phyloP scores from a whole-genome alignment of 1,139 yeast genomes.

The Scheffersomyces parashehatae region DNA sequence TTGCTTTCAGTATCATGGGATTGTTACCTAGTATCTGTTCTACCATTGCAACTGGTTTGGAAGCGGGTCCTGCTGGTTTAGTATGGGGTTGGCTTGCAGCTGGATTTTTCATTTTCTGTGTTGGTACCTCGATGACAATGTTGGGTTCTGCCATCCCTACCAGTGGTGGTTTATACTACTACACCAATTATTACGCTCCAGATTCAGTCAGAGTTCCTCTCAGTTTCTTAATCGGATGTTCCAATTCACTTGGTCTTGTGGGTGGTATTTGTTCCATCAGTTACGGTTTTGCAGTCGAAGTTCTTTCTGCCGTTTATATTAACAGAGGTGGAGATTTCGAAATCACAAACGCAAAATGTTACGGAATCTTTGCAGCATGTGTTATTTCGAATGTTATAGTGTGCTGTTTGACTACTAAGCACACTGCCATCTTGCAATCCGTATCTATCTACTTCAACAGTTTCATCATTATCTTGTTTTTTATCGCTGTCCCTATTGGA shows the following conservation, averaged over 20 bases:
- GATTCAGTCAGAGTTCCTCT: constrained; percentile 32
- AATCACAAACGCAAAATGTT: constrained; percentile 30
- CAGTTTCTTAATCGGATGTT: constrained; percentile 36
- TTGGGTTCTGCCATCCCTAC: constrained; percentile 72
- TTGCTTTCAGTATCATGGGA: constrained; percentile 57
- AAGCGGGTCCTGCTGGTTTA: constrained; percentile 58
- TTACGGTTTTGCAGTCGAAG: constrained; percentile 39
- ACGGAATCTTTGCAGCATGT: constrained; percentile 41
- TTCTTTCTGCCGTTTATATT: constrained; percentile 36
- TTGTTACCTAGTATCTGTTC: constrained; percentile 49
- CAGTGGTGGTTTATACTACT: constrained; percentile 52
- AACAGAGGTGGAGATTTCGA: constrained; percentile 31
- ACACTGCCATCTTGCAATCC: constrained; percentile 60
- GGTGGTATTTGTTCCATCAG: constrained; percentile 41
- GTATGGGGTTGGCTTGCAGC: constrained; percentile 76
- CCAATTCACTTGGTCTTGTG: constrained; percentile 37
- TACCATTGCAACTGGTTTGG: constrained; percentile 33
- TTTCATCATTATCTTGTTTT: constrained; percentile 54
- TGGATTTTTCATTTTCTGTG: constrained; percentile 55
- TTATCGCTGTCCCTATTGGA: constrained; percentile 68
- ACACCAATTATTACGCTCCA: constrained; percentile 46
- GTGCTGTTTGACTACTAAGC: constrained; percentile 32
- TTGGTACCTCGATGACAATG: constrained; percentile 66
- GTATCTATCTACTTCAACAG: constrained; percentile 58
- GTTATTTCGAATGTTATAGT: constrained; percentile 27